Evolutionary conservation across 2,329 filamentous ascomycete species (phyloP).

Genomic region (Rhexocercosporidium sp.): DNA sequence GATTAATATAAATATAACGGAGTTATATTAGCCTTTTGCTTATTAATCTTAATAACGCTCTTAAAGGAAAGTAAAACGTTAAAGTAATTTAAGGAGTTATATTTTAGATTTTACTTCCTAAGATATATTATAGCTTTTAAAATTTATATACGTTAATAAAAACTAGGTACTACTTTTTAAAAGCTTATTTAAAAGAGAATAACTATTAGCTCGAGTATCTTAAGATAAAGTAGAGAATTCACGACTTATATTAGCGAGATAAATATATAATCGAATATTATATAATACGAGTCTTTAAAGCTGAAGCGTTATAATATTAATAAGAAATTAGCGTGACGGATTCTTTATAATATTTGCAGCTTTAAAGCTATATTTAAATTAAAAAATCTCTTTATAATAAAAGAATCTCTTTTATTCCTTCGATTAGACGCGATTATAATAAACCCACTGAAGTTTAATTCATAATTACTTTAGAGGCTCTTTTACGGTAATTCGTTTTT

Average conservation of each 20-base stretch:
- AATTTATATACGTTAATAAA: slow-evolving; percentile 12
- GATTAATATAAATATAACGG: slow-evolving; percentile 10
- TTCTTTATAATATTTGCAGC: slow-evolving; percentile 21
- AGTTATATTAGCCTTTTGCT: not conserved
- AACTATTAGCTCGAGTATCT: slow-evolving; percentile 12
- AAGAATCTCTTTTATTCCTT: slow-evolving; percentile 6
- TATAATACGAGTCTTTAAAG: slow-evolving; percentile 23
- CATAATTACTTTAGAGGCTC: slow-evolving; percentile 15
- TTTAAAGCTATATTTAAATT: slow-evolving; percentile 17
- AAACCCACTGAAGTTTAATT: slow-evolving; percentile 17
- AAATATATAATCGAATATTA: slow-evolving; percentile 24
- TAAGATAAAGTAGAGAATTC: slow-evolving; percentile 8
- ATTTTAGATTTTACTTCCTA: slow-evolving; percentile 10
- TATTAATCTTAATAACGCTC: slow-evolving; percentile 23
- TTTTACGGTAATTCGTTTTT: slow-evolving; percentile 18
- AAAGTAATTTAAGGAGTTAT: slow-evolving; percentile 19
- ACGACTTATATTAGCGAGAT: slow-evolving; percentile 22
- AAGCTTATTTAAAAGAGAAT: slow-evolving; percentile 21
- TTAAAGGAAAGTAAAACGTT: slow-evolving; percentile 24
- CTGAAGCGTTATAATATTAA: slow-evolving; percentile 22
- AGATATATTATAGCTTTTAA: slow-evolving; percentile 22
- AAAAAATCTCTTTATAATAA: slow-evolving; percentile 19
- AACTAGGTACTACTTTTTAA: not conserved
- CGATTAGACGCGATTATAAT: slow-evolving; percentile 17
- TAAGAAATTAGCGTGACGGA: slow-evolving; percentile 23